Conservation (phyloP, 75 land plant genomes). For the Sequoia sempervirens region DNA sequence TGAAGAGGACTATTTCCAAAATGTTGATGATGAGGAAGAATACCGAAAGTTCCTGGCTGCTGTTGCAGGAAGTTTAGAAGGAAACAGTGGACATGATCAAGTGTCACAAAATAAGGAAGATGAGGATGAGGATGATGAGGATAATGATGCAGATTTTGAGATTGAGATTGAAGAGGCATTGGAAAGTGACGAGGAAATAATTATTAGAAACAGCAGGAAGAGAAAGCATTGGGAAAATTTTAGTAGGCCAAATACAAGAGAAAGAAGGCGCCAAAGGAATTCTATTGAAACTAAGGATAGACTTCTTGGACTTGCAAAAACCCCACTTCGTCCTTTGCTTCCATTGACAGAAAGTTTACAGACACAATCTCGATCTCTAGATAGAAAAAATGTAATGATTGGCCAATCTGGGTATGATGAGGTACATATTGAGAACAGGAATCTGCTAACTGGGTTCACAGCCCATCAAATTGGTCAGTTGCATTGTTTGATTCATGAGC, state of each 20-base stretch:
- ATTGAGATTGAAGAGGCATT: constrained; percentile 89
- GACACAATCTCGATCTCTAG: constrained; percentile 13
- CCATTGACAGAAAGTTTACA: constrained; percentile 42
- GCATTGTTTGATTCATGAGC: constrained; percentile 90
- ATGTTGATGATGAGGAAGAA: constrained; percentile 96
- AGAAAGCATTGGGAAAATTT: constrained; percentile 16
- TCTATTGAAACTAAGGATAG: constrained; percentile 29
- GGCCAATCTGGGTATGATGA: constrained; percentile 14
- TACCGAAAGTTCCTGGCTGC: constrained; percentile 89
- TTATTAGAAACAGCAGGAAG: constrained; percentile 10
- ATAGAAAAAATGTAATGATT: constrained; percentile 13
- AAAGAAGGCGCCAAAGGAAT: constrained; percentile 50
- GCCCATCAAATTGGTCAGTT: constrained; percentile 85
- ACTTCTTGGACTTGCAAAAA: constrained; percentile 39
- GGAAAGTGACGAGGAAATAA: constrained; percentile 85
- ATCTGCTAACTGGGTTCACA: constrained; percentile 45
- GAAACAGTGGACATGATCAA: constrained; percentile 9
- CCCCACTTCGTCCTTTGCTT: constrained; percentile 72
- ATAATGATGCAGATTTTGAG: constrained; percentile 95
- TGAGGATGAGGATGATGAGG: constrained; percentile 83
- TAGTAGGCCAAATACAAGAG: constrained; percentile 69
- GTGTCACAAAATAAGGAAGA: constrained; percentile 17
- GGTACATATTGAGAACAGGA: constrained; percentile 7
- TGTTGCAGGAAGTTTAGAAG: constrained; percentile 56
- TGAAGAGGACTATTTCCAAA: constrained; percentile 89